Conservation (phyloP, 2,329 filamentous ascomycete genomes). For the Madurella mycetomatis region DNA sequence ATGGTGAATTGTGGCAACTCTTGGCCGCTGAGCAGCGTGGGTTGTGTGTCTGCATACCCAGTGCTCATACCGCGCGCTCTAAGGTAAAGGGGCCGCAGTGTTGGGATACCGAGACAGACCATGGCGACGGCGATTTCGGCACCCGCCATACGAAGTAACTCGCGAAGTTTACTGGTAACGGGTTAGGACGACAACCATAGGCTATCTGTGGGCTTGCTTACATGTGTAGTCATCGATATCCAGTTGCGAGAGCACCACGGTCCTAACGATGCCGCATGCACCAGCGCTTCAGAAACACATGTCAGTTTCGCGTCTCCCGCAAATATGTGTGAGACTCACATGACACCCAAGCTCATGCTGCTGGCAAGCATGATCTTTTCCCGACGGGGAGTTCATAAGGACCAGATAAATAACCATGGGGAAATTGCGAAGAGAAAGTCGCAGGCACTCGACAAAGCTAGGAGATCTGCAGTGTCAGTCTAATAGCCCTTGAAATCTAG, state of each 20-base stretch:
- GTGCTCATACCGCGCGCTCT: conserved; percentile 35
- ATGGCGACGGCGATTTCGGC: conserved; percentile 38
- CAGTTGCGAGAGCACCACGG: conserved; percentile 27
- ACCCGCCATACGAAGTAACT: conserved; percentile 35
- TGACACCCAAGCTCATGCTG: conserved; percentile 40
- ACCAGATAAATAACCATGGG: conserved; percentile 43
- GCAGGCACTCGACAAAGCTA: conserved; percentile 35
- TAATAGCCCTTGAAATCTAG: background rate
- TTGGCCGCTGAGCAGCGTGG: conserved; percentile 52
- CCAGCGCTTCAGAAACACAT: conserved; percentile 30
- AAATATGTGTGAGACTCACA: conserved; percentile 29
- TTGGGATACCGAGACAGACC: conserved; percentile 38
- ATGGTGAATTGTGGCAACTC: conserved; percentile 33
- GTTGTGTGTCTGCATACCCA: conserved; percentile 17
- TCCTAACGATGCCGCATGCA: conserved; percentile 33
- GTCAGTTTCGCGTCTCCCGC: too few relatives aligned
- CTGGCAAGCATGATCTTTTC: conserved; percentile 42
- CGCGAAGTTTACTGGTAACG: conserved; percentile 31
- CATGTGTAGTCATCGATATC: conserved; percentile 29
- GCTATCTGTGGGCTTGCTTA: conserved; percentile 14
- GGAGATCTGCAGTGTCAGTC: background rate
- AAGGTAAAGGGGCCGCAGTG: conserved; percentile 38
- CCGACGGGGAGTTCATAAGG: conserved; percentile 40
- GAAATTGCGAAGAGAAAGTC: conserved; percentile 40
- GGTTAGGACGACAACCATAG: background rate